These are phyloP conservation scores for Dipteronia sinensis DNA, from an alignment of 345 rosid genomes.

Conservation along the genomic window DNA sequence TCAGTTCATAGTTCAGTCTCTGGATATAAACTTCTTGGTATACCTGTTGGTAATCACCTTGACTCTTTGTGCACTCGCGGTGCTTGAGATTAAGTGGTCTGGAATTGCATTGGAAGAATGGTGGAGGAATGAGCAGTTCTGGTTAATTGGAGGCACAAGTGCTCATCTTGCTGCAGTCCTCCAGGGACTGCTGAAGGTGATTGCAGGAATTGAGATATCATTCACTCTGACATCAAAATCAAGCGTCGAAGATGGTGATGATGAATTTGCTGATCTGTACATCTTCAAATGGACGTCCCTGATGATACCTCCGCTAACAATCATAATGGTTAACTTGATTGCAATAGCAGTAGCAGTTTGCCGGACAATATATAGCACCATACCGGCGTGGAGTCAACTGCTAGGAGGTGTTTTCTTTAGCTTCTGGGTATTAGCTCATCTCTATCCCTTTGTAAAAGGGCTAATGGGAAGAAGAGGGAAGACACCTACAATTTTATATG, in stretches of 20 bases:
- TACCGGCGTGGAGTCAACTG: slow-evolving; percentile 63
- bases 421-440: slow-evolving; percentile 78
- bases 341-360: slow-evolving; percentile 63
- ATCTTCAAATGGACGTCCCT: slow-evolving; percentile 74
- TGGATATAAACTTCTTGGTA: slow-evolving; percentile 51
- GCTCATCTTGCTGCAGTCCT: slow-evolving; percentile 84
- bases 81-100: slow-evolving; percentile 85
- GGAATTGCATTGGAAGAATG: slow-evolving; percentile 75
- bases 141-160: slow-evolving; percentile 90
- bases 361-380: slow-evolving; percentile 50
- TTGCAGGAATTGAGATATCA: slow-evolving; percentile 82
- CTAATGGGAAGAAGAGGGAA: slow-evolving; percentile 77
- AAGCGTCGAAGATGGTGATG: slow-evolving; percentile 57
- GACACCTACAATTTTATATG: slow-evolving; percentile 66
- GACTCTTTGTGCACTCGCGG: slow-evolving; percentile 61
- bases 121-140: slow-evolving; percentile 96
- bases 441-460: slow-evolving; percentile 85
- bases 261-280: slow-evolving; percentile 73
- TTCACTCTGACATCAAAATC: slow-evolving; percentile 77
- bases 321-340: slow-evolving; percentile 73
- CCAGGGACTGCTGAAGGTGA: slow-evolving; percentile 76
- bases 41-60: slow-evolving; percentile 63
- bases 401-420: slow-evolving; percentile 83
- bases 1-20: slow-evolving; percentile 63
- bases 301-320: slow-evolving; percentile 77